Evolutionary conservation across 2,329 filamentous ascomycete genomes (phyloP).

Genomic region (Xylariaceae sp.): DNA sequence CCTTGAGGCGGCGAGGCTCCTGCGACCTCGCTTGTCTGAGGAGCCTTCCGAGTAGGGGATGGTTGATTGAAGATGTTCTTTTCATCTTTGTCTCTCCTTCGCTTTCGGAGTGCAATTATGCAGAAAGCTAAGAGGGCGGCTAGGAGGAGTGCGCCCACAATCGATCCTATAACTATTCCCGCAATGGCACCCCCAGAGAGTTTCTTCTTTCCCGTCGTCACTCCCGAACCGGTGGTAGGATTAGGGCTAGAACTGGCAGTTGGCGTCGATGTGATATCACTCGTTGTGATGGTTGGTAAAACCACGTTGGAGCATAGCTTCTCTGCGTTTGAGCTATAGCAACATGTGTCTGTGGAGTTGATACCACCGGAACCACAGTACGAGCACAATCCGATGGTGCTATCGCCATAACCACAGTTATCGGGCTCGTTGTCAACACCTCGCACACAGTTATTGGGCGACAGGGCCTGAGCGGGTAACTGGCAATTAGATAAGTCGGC

Average conservation of each 20-base stretch:
- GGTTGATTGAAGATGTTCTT: conserved; percentile 87
- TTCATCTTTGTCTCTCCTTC: conserved; percentile 54
- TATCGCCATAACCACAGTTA: conserved; percentile 80
- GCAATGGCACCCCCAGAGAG: conserved; percentile 86
- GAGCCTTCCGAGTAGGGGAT: conserved; percentile 60
- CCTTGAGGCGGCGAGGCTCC: conserved; percentile 40
- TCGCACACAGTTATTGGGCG: conserved; percentile 65
- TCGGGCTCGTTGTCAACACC: conserved; percentile 75
- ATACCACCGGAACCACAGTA: conserved; percentile 80
- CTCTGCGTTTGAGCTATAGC: conserved; percentile 75
- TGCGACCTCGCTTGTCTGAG: conserved; percentile 37
- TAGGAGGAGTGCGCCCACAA: conserved; percentile 69
- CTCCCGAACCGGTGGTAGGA: conserved; percentile 29
- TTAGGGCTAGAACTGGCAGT: conserved; percentile 43
- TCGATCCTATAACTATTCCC: conserved; percentile 78
- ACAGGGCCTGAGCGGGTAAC: conserved; percentile 74
- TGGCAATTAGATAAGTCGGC: conserved; percentile 91
- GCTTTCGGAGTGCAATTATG: conserved; percentile 41
- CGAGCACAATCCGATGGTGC: conserved; percentile 72
- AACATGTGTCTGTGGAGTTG: conserved; percentile 95
- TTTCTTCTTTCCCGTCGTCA: conserved; percentile 29
- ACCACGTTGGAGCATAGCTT: conserved; percentile 69
- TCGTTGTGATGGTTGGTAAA: conserved; percentile 70
- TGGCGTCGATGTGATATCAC: conserved; percentile 56
- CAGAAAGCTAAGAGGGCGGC: conserved; percentile 67